These are phyloP conservation scores for Ogataea paraovalis DNA, from an alignment of 805 yeast species.

Conservation along the genomic window DNA sequence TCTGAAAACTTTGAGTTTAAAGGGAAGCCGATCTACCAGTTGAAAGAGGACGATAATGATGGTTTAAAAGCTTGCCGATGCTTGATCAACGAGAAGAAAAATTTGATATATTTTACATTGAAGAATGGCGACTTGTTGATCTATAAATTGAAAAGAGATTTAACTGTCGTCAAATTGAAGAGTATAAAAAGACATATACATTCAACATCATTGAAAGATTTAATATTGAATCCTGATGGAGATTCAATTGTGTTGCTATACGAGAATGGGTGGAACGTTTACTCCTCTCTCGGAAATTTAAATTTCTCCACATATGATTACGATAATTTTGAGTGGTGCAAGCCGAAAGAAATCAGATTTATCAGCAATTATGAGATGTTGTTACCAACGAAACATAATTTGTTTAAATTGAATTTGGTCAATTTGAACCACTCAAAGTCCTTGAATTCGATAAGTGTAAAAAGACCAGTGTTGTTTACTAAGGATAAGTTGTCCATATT, in stretches of 20 bases:
- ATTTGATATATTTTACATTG: conserved; percentile 38
- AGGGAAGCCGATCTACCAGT: conserved; percentile 23
- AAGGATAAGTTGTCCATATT: conserved; percentile 40
- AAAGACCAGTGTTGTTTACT: conserved; percentile 40
- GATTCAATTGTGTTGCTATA: conserved; percentile 25
- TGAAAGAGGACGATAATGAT: background rate
- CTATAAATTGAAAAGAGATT: conserved; percentile 35
- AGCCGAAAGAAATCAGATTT: conserved; percentile 16
- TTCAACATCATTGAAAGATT: conserved; percentile 28
- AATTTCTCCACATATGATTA: conserved; percentile 38
- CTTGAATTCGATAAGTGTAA: conserved; percentile 22
- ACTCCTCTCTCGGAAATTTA: conserved; percentile 45
- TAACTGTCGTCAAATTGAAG: conserved; percentile 27
- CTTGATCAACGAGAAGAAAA: conserved; percentile 38
- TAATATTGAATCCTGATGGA: conserved; percentile 26
- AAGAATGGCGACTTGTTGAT: conserved; percentile 34
- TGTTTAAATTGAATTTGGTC: conserved; percentile 26
- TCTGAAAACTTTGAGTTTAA: conserved; percentile 15
- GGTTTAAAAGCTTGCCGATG: conserved; percentile 19
- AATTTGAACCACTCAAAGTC: conserved; percentile 22
- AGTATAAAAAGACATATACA: conserved; percentile 34
- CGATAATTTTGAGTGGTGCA: conserved; percentile 23
- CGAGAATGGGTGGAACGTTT: conserved; percentile 44
- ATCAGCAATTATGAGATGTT: conserved; percentile 32
- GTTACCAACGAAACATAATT: conserved; percentile 26